These are phyloP conservation scores for Pseudopithomyces maydicus DNA, from an alignment of 2,329 filamentous ascomycete species.

Conservation along the genomic window DNA sequence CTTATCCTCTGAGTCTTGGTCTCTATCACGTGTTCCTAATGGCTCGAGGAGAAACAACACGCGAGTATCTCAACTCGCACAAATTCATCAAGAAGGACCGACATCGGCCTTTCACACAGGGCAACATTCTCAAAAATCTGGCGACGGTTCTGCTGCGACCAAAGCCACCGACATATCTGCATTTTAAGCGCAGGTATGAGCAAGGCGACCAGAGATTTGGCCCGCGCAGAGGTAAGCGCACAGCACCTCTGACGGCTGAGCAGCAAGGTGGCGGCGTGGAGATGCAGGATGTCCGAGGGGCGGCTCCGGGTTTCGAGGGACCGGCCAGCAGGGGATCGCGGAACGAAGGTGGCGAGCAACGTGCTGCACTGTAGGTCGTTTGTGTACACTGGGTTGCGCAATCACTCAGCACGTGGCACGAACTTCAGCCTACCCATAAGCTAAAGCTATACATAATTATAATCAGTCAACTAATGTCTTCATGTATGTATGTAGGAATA, in stretches of 20 bases:
- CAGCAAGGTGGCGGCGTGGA: slow-evolving; percentile 67
- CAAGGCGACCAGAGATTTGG: slow-evolving; percentile 87
- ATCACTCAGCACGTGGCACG: slow-evolving; percentile 4
- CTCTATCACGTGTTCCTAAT: slow-evolving; percentile 92
- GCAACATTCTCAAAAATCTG: slow-evolving; percentile 77
- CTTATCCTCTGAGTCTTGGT: slow-evolving; percentile 83
- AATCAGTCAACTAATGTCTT: slow-evolving; percentile 10
- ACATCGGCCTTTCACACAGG: slow-evolving; percentile 87
- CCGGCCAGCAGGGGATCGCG: slow-evolving; percentile 28
- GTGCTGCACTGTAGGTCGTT: slow-evolving; percentile 12
- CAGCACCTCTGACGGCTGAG: slow-evolving; percentile 54
- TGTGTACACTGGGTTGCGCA: not conserved
- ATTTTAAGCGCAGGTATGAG: slow-evolving; percentile 78
- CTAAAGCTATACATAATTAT: slow-evolving; percentile 8
- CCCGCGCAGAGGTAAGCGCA: slow-evolving; percentile 58
- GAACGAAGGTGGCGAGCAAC: slow-evolving; percentile 15
- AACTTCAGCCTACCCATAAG: not conserved
- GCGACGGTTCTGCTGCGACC: slow-evolving; percentile 80
- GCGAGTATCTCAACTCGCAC: slow-evolving; percentile 94
- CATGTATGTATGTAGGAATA: slow-evolving; percentile 4
- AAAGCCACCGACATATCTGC: slow-evolving; percentile 83
- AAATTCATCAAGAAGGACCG: slow-evolving; percentile 93
- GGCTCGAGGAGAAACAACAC: slow-evolving; percentile 88
- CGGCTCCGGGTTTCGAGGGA: slow-evolving; percentile 40
- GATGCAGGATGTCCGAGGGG: slow-evolving; percentile 62